Evolutionary conservation across 257 asterid genomes (phyloP).

Genomic region (Catharanthus roseus): DNA sequence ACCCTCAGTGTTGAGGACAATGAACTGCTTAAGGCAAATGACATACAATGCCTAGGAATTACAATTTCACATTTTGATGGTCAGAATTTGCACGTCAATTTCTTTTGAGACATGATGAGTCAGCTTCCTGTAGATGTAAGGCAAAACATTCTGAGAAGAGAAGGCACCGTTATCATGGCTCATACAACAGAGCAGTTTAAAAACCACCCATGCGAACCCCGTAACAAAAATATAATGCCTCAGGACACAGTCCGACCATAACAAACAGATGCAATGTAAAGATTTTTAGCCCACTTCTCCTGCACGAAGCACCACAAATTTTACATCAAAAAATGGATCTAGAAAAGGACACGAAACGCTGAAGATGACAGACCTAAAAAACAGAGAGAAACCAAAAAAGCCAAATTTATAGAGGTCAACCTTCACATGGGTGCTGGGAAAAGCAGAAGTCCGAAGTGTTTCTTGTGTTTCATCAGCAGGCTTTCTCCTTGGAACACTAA

Average conservation of each 20-base stretch:
- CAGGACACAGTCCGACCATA: slow-evolving; percentile 76
- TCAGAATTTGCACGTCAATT: background rate
- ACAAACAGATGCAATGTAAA: slow-evolving; percentile 73
- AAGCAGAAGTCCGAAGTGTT: slow-evolving; percentile 82
- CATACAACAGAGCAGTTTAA: slow-evolving; percentile 1
- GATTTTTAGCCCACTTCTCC: slow-evolving; percentile 85
- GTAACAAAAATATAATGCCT: slow-evolving; percentile 25
- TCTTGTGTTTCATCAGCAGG: slow-evolving; percentile 78
- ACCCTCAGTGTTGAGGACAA: slow-evolving; percentile 12
- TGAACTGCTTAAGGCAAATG: slow-evolving; percentile 14
- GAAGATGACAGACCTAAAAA: background rate
- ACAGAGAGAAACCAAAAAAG: background rate
- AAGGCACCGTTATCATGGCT: background rate
- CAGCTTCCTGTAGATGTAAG: background rate
- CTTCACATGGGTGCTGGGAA: slow-evolving; percentile 78
- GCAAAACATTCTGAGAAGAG: background rate
- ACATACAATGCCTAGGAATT: slow-evolving; percentile 6
- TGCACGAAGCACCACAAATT: slow-evolving; percentile 23
- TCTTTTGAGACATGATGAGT: background rate
- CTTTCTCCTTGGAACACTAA: slow-evolving; percentile 58
- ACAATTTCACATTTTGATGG: slow-evolving; percentile 7
- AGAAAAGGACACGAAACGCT: background rate
- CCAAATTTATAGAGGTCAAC: slow-evolving; percentile 25
- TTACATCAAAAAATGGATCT: background rate
- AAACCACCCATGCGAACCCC: slow-evolving; percentile 5